Evolutionary conservation across 805 yeast species (phyloP).

Genomic region (Yarrowia deformans): DNA sequence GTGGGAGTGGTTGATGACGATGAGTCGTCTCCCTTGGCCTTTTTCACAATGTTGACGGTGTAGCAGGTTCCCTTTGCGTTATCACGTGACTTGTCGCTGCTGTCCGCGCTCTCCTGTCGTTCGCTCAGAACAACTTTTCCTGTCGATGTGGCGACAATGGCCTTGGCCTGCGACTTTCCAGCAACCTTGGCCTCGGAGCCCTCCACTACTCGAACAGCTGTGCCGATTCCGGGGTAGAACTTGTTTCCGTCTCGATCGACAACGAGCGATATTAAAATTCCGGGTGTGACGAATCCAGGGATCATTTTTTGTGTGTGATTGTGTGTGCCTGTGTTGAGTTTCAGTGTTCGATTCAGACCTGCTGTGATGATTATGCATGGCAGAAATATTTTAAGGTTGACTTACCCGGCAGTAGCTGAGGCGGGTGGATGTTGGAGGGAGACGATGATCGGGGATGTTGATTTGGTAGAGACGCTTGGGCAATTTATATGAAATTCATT

Average conservation of each 20-base stretch:
- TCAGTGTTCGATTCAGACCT: not conserved
- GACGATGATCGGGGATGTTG: too few relatives aligned
- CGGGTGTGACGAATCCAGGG: constrained; percentile 72
- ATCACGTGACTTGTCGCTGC: constrained; percentile 44
- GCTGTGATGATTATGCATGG: constrained; percentile 14
- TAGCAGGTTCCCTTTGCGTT: constrained; percentile 27
- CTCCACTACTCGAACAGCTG: constrained; percentile 58
- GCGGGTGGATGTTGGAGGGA: too few relatives aligned
- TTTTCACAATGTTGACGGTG: constrained; percentile 26
- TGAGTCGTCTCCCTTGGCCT: constrained; percentile 13
- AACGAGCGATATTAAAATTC: constrained; percentile 74
- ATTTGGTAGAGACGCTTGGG: too few relatives aligned
- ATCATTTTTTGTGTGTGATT: constrained; percentile 41
- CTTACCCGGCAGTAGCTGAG: constrained; percentile 11
- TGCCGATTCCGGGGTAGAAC: constrained; percentile 71
- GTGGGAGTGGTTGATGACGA: constrained; percentile 1
- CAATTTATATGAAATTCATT: too few relatives aligned
- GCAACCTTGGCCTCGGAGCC: constrained; percentile 37
- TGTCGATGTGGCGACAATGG: constrained; percentile 59
- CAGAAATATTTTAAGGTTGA: constrained; percentile 16
- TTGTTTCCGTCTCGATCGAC: constrained; percentile 51
- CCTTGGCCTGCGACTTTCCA: constrained; percentile 40
- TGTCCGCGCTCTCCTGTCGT: constrained; percentile 43
- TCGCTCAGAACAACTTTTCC: constrained; percentile 58
- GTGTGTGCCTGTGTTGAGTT: not conserved